Evolutionary conservation across 176 grass and related monocot species (phyloP).

Genomic region (maize (Zea mays)): Zm-B73-REFERENCE-NAM-5.0 NC_050104.1:148539501-148540000

Average conservation of each 20-base stretch:
- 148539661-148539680: background rate
- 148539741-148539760: constrained; percentile 31
- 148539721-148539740: constrained; percentile 34
- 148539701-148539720: background rate
- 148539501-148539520: constrained; percentile 30
- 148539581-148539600: constrained; percentile 55
- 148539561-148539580: constrained; percentile 45
- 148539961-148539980: no score
- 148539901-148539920: no score
- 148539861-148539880: no score
- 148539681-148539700: constrained; percentile 9
- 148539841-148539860: background rate
- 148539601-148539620: constrained; percentile 26
- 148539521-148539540: background rate
- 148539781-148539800: constrained; percentile 41
- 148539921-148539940: no score
- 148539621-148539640: constrained; percentile 31
- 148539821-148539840: constrained; percentile 20
- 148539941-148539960: no score
- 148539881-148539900: no score
- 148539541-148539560: constrained; percentile 37
- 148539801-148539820: constrained; percentile 42
- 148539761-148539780: constrained; percentile 59
- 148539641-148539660: constrained; percentile 33
- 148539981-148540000: no score